These are phyloP conservation scores for Asclepias syriaca DNA, from an alignment of 257 asterid species.

Conservation along the genomic window DNA sequence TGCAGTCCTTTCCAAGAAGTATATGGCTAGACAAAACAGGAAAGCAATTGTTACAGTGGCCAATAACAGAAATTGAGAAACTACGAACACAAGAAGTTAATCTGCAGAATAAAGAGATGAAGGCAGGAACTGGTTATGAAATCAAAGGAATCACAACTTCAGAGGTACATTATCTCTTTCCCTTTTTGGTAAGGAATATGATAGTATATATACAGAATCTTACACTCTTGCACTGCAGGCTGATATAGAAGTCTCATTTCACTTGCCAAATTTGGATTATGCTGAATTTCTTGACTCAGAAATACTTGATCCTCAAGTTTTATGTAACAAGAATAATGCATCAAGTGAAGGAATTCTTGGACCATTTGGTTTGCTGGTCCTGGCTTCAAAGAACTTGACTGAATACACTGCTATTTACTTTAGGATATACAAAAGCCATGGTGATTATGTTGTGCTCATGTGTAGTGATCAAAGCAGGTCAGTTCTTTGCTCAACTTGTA, in stretches of 20 bases:
- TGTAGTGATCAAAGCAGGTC: constrained; percentile 37
- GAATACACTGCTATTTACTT: constrained; percentile 32
- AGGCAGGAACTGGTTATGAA: constrained; percentile 37
- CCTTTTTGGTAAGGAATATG: background rate
- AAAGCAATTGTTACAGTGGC: constrained; percentile 72
- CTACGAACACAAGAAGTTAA: constrained; percentile 34
- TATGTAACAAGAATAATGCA: constrained; percentile 26
- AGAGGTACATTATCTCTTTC: constrained; percentile 32
- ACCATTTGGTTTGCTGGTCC: constrained; percentile 31
- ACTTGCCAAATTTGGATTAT: constrained; percentile 13
- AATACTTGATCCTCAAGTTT: constrained; percentile 21
- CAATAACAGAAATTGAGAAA: constrained; percentile 48
- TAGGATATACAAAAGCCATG: constrained; percentile 14
- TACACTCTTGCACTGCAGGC: constrained; percentile 12
- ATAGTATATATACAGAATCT: background rate
- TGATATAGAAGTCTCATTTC: constrained; percentile 29
- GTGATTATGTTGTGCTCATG: constrained; percentile 26
- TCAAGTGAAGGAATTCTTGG: constrained; percentile 23
- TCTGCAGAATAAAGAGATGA: constrained; percentile 26
- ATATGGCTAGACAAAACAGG: constrained; percentile 52
- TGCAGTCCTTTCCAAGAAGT: constrained; percentile 66
- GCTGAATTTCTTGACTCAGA: constrained; percentile 19
- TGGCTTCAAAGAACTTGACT: constrained; percentile 31
- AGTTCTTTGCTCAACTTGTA: background rate
- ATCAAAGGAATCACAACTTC: constrained; percentile 56